A percentile compares a stretch with the other conserved stretches of the same genome.
Evolutionary conservation across 805 yeast genomes (phyloP).

Genomic region (Ogataea methanolica): DNA sequence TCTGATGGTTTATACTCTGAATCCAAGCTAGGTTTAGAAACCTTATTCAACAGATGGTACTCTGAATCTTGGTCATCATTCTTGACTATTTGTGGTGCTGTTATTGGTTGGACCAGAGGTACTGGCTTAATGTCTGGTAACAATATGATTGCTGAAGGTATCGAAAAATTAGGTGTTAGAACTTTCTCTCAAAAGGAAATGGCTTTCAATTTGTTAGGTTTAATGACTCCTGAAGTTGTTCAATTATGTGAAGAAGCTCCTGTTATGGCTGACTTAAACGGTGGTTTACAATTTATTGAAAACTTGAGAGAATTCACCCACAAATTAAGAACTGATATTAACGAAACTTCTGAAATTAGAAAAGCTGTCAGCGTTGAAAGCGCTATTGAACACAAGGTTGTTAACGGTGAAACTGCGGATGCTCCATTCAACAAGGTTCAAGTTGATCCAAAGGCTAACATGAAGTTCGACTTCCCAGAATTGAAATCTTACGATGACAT

Average conservation of each 20-base stretch:
- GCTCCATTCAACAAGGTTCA: slow-evolving; percentile 73
- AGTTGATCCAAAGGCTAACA: slow-evolving; percentile 91
- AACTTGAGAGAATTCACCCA: slow-evolving; percentile 86
- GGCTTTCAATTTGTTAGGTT: slow-evolving; percentile 97
- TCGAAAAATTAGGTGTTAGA: slow-evolving; percentile 92
- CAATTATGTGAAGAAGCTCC: slow-evolving; percentile 89
- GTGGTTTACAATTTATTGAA: slow-evolving; percentile 93
- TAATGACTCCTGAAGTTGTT: slow-evolving; percentile 81
- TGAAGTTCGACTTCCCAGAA: slow-evolving; percentile 89
- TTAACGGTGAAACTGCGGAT: slow-evolving; percentile 85
- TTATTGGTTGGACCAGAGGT: slow-evolving; percentile 99
- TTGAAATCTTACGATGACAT: slow-evolving; percentile 74
- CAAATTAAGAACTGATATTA: slow-evolving; percentile 68
- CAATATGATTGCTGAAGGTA: slow-evolving; percentile 96
- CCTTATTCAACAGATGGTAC: slow-evolving; percentile 97
- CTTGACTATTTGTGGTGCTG: slow-evolving; percentile 95
- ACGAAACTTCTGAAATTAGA: slow-evolving; percentile 85
- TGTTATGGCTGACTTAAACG: slow-evolving; percentile 96
- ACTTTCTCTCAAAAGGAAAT: slow-evolving; percentile 98
- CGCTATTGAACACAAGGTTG: slow-evolving; percentile 79
- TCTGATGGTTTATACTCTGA: slow-evolving; percentile 98
- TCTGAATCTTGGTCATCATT: slow-evolving; percentile 96
- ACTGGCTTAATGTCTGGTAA: slow-evolving; percentile 98
- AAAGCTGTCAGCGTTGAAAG: slow-evolving; percentile 94
- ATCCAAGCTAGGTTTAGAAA: slow-evolving; percentile 92